Conservation (phyloP, 75 land plant species). For the Azolla pinnata region DNA sequence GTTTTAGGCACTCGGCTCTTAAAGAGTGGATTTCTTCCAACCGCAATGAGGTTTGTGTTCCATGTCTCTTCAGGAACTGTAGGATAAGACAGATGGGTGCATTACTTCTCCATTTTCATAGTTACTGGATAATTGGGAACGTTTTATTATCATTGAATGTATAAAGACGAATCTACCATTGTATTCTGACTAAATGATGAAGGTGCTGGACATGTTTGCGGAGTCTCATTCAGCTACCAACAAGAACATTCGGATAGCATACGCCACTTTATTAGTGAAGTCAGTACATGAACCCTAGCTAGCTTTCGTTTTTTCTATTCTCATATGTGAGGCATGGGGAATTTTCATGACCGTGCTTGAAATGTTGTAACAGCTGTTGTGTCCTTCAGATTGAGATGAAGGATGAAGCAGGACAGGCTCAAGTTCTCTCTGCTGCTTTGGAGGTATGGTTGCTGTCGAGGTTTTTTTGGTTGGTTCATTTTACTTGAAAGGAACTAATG, state of each 20-base stretch:
- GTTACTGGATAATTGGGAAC: no score
- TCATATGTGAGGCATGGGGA: no score
- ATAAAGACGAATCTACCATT: background rate
- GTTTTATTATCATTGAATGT: no score
- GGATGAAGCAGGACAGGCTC: slow-evolving; percentile 86
- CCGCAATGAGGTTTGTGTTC: slow-evolving; percentile 52
- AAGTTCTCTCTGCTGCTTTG: slow-evolving; percentile 85
- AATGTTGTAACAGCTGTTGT: slow-evolving; percentile 56
- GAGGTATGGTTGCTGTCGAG: slow-evolving; percentile 36
- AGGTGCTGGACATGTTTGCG: slow-evolving; percentile 88
- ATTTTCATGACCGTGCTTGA: no score
- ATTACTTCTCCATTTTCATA: background rate
- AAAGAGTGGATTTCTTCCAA: slow-evolving; percentile 47
- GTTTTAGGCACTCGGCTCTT: slow-evolving; percentile 51
- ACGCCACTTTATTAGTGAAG: slow-evolving; percentile 78
- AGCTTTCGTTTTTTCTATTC: no score
- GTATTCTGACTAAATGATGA: slow-evolving; percentile 14
- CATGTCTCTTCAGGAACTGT: no score
- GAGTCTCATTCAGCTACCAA: slow-evolving; percentile 50
- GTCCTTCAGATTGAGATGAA: slow-evolving; percentile 67
- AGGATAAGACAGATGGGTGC: no score
- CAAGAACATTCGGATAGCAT: slow-evolving; percentile 65
- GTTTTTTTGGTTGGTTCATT: background rate
- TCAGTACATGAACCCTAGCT: no score
- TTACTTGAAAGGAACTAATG: background rate